Evolutionary conservation across 768 basidiomycete species (phyloP).

Genomic region (Kockovaella imperatae): DNA sequence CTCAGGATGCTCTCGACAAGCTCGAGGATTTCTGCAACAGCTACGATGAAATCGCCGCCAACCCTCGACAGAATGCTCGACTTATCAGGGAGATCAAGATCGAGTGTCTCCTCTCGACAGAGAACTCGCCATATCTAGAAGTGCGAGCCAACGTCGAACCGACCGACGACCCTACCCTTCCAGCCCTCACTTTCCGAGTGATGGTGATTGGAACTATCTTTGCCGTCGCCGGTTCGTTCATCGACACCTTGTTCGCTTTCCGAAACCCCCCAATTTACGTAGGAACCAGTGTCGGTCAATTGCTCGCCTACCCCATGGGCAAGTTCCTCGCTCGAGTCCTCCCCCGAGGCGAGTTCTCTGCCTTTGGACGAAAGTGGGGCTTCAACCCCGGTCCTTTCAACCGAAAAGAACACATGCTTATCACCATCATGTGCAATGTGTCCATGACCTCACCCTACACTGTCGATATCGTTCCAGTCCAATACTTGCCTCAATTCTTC

Average conservation of each 20-base stretch:
- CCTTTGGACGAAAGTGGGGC: no score
- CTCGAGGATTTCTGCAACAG: conserved; percentile 19
- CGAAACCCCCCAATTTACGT: conserved; percentile 75
- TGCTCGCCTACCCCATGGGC: conserved; percentile 79
- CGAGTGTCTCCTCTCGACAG: conserved; percentile 27
- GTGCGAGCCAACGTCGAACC: conserved; percentile 90
- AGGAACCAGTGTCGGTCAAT: conserved; percentile 66
- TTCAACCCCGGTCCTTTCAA: conserved; percentile 35
- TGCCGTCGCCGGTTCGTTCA: conserved; percentile 55
- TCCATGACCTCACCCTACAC: conserved; percentile 33
- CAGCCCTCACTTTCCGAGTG: conserved; percentile 78
- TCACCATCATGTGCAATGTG: conserved; percentile 23
- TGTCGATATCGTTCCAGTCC: conserved; percentile 15
- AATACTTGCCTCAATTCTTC: conserved; percentile 29
- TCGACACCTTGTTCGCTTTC: conserved; percentile 90
- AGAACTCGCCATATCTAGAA: conserved; percentile 85
- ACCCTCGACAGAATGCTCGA: conserved; percentile 12
- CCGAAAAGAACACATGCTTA: conserved; percentile 35
- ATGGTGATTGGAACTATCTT: conserved; percentile 72
- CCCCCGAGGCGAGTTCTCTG: no score
- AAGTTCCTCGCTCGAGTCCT: conserved; percentile 72
- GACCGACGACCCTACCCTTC: conserved; percentile 93
- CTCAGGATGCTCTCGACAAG: conserved; percentile 8
- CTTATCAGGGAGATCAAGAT: conserved; percentile 30
- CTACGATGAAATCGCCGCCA: conserved; percentile 9